Conservation (phyloP, 225 moss, liverwort and hornwort genomes). For the Marchantia polymorpha region DNA sequence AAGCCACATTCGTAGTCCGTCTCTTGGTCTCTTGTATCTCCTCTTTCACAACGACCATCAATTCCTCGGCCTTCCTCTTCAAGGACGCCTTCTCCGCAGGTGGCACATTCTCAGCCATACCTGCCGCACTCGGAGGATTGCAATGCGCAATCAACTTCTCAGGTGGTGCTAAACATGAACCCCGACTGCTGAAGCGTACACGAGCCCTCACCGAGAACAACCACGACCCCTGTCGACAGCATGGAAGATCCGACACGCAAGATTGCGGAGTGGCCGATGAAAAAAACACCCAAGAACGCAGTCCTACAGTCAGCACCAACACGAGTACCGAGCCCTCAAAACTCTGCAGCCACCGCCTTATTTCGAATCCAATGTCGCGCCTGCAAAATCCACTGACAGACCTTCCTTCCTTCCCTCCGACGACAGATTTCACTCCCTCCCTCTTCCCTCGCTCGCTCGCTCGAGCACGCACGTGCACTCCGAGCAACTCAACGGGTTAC, state of each 20-base stretch:
- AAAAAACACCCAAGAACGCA: too few species aligned
- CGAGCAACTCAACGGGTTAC: too few species aligned
- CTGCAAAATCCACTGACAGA: too few species aligned
- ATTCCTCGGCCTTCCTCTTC: conserved; percentile 63
- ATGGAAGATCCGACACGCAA: background rate
- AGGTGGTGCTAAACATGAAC: conserved; percentile 3
- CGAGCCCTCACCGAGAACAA: background rate
- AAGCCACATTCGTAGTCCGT: conserved; percentile 43
- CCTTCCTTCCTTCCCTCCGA: too few species aligned
- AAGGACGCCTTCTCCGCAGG: conserved; percentile 35
- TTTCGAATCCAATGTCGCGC: too few species aligned
- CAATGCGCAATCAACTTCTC: background rate
- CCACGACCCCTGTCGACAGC: background rate
- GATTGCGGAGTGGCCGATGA: background rate
- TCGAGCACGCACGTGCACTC: too few species aligned
- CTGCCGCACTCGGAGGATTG: background rate
- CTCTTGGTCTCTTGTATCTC: conserved; percentile 58
- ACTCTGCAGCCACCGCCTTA: too few species aligned
- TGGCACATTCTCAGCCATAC: conserved; percentile 16
- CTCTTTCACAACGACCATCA: conserved; percentile 42
- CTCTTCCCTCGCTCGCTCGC: too few species aligned
- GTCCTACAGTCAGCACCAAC: too few species aligned
- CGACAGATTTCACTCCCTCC: too few species aligned
- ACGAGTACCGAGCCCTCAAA: too few species aligned
- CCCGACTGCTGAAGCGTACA: background rate